Percentiles rank a stretch among this genome's conserved stretches.
Evolutionary conservation across 2,329 filamentous ascomycete genomes (phyloP).

Genomic region (Fusarium temperatum): DNA sequence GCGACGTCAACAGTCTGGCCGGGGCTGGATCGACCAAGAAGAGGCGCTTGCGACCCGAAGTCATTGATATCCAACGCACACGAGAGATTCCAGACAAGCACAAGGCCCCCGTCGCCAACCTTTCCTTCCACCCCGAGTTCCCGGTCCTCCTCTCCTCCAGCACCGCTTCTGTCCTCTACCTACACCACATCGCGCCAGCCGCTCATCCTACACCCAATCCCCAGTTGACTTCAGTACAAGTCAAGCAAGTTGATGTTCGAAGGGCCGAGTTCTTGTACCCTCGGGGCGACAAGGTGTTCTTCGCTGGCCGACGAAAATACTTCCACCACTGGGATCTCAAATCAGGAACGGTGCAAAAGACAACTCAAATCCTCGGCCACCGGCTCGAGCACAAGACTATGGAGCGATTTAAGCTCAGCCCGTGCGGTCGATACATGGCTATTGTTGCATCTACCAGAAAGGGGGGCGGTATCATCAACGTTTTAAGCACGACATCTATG

Average conservation of each 20-base stretch:
- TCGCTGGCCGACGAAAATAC: conserved; percentile 86
- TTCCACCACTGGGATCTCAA: conserved; percentile 95
- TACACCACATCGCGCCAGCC: conserved; percentile 86
- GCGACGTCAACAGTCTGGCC: conserved; percentile 75
- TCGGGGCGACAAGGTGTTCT: conserved; percentile 80
- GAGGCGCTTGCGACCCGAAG: conserved; percentile 83
- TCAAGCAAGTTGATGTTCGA: conserved; percentile 83
- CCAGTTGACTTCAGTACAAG: conserved; percentile 87
- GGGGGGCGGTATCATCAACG: conserved; percentile 87
- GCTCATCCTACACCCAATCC: conserved; percentile 84
- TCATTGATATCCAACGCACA: conserved; percentile 87
- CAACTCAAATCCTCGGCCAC: conserved; percentile 78
- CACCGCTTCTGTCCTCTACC: conserved; percentile 82
- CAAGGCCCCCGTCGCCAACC: conserved; percentile 80
- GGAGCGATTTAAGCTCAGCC: conserved; percentile 89
- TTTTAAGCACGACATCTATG: conserved; percentile 80
- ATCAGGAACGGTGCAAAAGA: conserved; percentile 83
- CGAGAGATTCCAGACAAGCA: conserved; percentile 85
- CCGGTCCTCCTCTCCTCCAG: conserved; percentile 92
- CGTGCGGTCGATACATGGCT: conserved; percentile 86
- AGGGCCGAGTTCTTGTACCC: conserved; percentile 83
- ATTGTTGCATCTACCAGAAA: conserved; percentile 82
- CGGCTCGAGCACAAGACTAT: conserved; percentile 86
- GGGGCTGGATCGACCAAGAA: conserved; percentile 63
- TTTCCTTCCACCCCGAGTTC: conserved; percentile 89